phyloP scores from a whole-genome alignment of 2,329 filamentous ascomycete species.

The Penicillium sp. region DNA sequence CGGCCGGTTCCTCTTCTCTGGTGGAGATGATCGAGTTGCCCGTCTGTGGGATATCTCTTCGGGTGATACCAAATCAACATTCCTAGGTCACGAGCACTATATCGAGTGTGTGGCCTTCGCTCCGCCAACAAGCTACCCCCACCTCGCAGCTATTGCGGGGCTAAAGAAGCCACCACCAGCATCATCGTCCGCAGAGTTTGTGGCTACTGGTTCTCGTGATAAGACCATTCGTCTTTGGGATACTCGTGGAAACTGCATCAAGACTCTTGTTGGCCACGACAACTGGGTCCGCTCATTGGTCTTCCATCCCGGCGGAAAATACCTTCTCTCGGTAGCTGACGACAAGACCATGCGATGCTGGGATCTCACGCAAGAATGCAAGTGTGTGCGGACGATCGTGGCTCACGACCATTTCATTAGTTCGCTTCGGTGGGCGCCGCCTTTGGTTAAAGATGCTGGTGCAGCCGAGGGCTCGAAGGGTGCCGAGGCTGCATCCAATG shows the following conservation, averaged over 20 bases:
- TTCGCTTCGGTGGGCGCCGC: conserved; percentile 78
- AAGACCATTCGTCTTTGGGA: conserved; percentile 92
- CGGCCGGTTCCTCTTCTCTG: conserved; percentile 77
- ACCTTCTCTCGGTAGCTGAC: conserved; percentile 78
- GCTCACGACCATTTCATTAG: conserved; percentile 82
- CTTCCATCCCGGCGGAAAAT: conserved; percentile 91
- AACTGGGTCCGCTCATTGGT: conserved; percentile 87
- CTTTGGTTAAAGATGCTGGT: conserved; percentile 22
- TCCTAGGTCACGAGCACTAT: conserved; percentile 82
- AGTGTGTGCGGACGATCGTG: conserved; percentile 77
- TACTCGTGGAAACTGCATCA: conserved; percentile 76
- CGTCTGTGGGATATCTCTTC: conserved; percentile 81
- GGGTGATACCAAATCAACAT: conserved; percentile 71
- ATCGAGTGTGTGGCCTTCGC: conserved; percentile 86
- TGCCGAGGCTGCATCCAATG: conserved; percentile 13
- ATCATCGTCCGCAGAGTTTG: conserved; percentile 76
- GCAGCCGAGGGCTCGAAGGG: conserved; percentile 17
- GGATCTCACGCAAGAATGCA: conserved; percentile 87
- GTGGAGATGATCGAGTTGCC: conserved; percentile 76
- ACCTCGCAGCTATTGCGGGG: conserved; percentile 74
- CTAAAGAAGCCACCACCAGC: conserved; percentile 76
- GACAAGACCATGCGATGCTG: conserved; percentile 92
- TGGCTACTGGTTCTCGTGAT: conserved; percentile 85
- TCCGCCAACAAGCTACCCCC: conserved; percentile 71
- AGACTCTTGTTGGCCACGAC: conserved; percentile 82